Percentiles rank a stretch among this genome's conserved stretches.
Evolutionary conservation across 805 yeast genomes (phyloP).

Genomic region (Candida taoyuanica): DNA sequence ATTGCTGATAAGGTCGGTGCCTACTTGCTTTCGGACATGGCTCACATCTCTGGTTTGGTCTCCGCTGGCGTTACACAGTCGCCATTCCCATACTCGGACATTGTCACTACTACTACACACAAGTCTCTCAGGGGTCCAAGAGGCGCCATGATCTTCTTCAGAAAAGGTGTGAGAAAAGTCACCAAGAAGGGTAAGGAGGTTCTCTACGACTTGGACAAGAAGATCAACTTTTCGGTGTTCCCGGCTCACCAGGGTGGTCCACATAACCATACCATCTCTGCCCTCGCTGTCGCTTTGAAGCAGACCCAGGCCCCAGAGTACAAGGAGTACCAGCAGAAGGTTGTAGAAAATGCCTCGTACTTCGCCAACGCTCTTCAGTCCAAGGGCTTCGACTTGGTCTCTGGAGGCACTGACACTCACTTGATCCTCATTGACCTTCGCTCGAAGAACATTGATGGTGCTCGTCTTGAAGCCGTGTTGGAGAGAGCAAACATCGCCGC

Average conservation of each 20-base stretch:
- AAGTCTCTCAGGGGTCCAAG: conserved; percentile 99
- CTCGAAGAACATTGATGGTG: conserved; percentile 91
- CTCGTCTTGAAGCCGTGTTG: conserved; percentile 92
- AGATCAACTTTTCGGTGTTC: conserved; percentile 97
- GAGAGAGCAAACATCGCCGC: conserved; percentile 93
- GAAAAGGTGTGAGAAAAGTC: conserved; percentile 87
- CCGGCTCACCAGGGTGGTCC: conserved; percentile 99
- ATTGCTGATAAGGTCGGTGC: conserved; percentile 98
- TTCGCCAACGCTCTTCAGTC: conserved; percentile 71
- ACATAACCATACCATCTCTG: conserved; percentile 98
- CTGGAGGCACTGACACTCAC: conserved; percentile 96
- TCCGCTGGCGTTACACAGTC: conserved; percentile 95
- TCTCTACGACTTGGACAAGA: conserved; percentile 85
- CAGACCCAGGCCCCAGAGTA: conserved; percentile 91
- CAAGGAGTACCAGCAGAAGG: conserved; percentile 84
- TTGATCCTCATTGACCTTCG: conserved; percentile 88
- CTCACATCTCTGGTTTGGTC: conserved; percentile 93
- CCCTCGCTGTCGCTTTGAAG: conserved; percentile 92
- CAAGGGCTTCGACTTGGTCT: conserved; percentile 76
- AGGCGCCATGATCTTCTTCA: conserved; percentile 99
- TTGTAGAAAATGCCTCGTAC: conserved; percentile 80
- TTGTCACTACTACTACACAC: conserved; percentile 98
- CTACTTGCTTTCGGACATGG: conserved; percentile 95
- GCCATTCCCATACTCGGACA: conserved; percentile 95
- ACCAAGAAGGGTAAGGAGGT: conserved; percentile 92